A percentile compares a stretch with the other conserved stretches of the same genome.
These are phyloP conservation scores for Lactifluus echinatus DNA, from an alignment of 768 basidiomycete species.

Conservation along the genomic window DNA sequence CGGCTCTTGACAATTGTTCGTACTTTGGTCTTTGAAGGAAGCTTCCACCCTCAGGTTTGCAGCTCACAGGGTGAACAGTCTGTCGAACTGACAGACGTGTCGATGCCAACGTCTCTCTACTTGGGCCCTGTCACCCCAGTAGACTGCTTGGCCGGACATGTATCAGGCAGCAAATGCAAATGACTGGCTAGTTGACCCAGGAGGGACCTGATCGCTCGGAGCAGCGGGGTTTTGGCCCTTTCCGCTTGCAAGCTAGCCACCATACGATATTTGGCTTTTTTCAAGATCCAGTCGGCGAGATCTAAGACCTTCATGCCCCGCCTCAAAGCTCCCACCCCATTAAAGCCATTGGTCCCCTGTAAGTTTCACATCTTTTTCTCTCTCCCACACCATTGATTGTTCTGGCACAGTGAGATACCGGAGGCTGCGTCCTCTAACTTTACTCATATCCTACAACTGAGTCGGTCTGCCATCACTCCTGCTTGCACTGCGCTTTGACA, in stretches of 20 bases:
- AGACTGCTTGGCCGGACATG: too few species aligned
- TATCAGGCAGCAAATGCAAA: background rate
- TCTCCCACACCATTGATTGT: constrained; percentile 3
- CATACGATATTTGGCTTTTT: background rate
- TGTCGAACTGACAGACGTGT: background rate
- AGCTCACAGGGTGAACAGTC: background rate
- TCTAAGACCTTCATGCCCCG: constrained; percentile 5
- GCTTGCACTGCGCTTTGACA: background rate
- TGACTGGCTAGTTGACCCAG: background rate
- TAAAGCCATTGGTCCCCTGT: constrained; percentile 7
- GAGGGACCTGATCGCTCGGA: constrained; percentile 17
- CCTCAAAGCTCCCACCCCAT: constrained; percentile 11
- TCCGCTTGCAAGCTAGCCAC: background rate
- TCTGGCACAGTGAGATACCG: background rate
- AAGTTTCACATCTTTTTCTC: background rate
- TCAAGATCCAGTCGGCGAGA: constrained; percentile 10
- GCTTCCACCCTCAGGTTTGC: background rate
- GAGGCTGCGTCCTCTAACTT: background rate
- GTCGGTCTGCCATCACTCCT: background rate
- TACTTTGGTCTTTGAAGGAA: background rate
- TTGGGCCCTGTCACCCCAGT: background rate
- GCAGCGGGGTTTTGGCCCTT: constrained; percentile 6
- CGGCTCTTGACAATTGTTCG: too few species aligned
- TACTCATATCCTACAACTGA: background rate
- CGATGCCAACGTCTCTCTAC: background rate